These are phyloP conservation scores for Paragyromitra xinjiangensis DNA, from an alignment of 495 filamentous ascomycete species.

Conservation along the genomic window DNA sequence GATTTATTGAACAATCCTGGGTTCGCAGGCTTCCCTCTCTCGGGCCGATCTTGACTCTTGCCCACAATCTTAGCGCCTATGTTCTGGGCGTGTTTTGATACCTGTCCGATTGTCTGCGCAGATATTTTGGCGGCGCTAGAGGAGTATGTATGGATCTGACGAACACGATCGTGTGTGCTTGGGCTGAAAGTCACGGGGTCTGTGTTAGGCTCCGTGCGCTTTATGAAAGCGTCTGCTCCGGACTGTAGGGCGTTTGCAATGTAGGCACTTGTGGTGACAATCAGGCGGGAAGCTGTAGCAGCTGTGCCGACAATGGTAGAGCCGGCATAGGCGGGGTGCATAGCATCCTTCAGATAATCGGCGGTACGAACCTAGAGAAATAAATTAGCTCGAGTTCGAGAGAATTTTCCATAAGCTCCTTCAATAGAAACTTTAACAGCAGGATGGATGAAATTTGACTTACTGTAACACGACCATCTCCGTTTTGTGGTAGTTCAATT, in stretches of 20 bases:
- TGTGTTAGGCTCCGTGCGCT: constrained; percentile 74
- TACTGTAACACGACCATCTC: constrained; percentile 62
- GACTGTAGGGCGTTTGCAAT: constrained; percentile 77
- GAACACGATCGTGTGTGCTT: constrained; percentile 80
- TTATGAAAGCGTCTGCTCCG: constrained; percentile 81
- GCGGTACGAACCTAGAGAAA: constrained; percentile 75
- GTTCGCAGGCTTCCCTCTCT: constrained; percentile 69
- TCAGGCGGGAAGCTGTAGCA: constrained; percentile 86
- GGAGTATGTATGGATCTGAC: constrained; percentile 84
- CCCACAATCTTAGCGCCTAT: constrained; percentile 78
- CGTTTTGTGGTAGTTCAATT: constrained; percentile 80
- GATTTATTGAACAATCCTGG: constrained; percentile 93
- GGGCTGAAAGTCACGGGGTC: constrained; percentile 90
- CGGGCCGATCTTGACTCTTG: constrained; percentile 62
- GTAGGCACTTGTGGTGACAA: constrained; percentile 84
- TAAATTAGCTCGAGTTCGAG: constrained; percentile 63
- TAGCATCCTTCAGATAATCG: constrained; percentile 82
- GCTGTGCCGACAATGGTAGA: constrained; percentile 89
- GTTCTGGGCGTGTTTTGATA: constrained; percentile 83
- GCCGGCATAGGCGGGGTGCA: constrained; percentile 87
- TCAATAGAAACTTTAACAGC: not conserved
- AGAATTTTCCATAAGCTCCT: not conserved
- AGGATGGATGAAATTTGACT: constrained; percentile 8
- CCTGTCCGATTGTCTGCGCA: constrained; percentile 84
- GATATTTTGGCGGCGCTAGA: constrained; percentile 78